Evolutionary conservation across 495 filamentous ascomycete species (phyloP), one percentile per base, ranked within the genome.

Genomic region (Entonaema liquescens): DNA sequence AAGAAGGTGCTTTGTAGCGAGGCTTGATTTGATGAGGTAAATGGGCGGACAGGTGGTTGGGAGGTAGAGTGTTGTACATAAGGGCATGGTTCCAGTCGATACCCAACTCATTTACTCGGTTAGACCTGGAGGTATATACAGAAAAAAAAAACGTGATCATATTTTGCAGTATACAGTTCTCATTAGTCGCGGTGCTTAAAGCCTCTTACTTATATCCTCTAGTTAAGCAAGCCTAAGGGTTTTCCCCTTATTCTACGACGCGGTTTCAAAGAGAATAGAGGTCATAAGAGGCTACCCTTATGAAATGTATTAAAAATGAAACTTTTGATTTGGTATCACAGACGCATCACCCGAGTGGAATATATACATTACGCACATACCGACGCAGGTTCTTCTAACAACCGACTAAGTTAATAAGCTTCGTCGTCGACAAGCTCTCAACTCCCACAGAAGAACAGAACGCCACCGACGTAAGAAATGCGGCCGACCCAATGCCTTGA

Each of bases 1-100:
- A 93, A 96, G 85, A 91, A 90, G 83, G 74, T 83, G n/a, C 38
- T 85, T 49, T 54, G 65, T 25, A 75, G 38, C 13, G 47, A 75
- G 62, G 71, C 59, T 59, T 77, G 63, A 47, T n/a, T 12, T n/a
- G n/a, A n/a, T n/a, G n/a, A n/a, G 26, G 5, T n/a, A 19, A 7
- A 29, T 31, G 17, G 35, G 49, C 29, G 2, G 50, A 23, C 44
- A 25, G 38, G 21, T 13, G 28, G 36, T n/a, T 31, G n/a, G 49
- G 29, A 15, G 28, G 26, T 36, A 35, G 53, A 42, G 38, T 58
- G 55, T 38, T 57, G 63, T 42, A 58, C 15, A 53, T 65, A 56
- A 9, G 49, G 36, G 55, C 28, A 47, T 59, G 15, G 12, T 53
- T 62, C 64, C 8, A 52, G 26, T 53, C 25, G 70, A 72, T 72